Evolutionary conservation across 371 early-diverging fungal genomes (phyloP), one percentile per base, ranked within the genome.

Genomic region (Rhizopus stolonifer): DNA sequence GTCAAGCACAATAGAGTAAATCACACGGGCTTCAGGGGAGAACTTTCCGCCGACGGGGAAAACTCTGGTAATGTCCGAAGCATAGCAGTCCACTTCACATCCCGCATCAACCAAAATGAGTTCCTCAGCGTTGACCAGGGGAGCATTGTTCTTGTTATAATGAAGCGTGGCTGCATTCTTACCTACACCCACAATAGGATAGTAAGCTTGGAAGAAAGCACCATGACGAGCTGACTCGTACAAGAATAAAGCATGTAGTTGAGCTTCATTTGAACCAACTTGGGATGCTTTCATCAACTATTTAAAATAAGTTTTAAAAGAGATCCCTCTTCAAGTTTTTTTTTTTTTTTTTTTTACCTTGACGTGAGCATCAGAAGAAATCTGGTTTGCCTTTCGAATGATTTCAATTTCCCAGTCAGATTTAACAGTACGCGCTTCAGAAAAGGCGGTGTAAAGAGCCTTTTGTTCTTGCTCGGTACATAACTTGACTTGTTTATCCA

Each of bases 81-180:
- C 91, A 68, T 96, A 94, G 73, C 82, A 83, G 23, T 81, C 65
- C 52, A 65, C 77, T 62, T 93, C 92, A 58, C 89, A 90, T 39
- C 92, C 96, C 49, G 92, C 94, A 70, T 95, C 96, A 11, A 94
- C 89, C 32, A 95, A 69, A 36, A 94, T 78, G 44, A 94, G 52
- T 26, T 78, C 67, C 3, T 44, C 56, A 10, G 62, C 46, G 49
- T 72, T 55, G 13, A 19, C 48, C 40, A 87, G 58, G 51, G 71
- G 64, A 21, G 79, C 73, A 31, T 78, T 72, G 80, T 93, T 91
- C 67, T 82, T 79, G 54, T 81, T 83, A 66, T 94, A 94, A 69
- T 95, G 96, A 33, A 95, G 76, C 6, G 82, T 82, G 10, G 93
- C 86, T 1, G 91, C 93, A 51, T 86, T 84, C 59, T 75, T 73